A percentile compares a stretch with the other conserved stretches of the same genome.
These are phyloP conservation scores for Rhododendron vialii DNA, from an alignment of 148 eudicot species.

Conservation along the genomic window DNA sequence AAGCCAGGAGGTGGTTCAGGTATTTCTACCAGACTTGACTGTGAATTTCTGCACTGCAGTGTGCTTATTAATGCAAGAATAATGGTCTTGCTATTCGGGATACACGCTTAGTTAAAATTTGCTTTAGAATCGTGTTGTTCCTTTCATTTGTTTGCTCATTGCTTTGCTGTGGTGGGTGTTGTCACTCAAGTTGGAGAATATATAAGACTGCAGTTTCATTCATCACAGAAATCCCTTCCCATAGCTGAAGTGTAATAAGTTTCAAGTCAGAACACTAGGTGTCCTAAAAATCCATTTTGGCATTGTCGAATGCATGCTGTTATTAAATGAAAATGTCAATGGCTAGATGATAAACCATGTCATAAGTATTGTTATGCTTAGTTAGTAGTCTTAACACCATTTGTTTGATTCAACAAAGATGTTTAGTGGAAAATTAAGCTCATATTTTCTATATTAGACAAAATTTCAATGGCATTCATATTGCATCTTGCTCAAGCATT, in stretches of 20 bases:
- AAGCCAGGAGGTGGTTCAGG: conserved; percentile 12
- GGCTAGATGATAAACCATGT: neutral
- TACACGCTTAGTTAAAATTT: neutral
- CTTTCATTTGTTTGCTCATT: neutral
- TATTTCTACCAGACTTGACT: neutral
- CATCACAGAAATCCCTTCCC: neutral
- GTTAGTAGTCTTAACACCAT: neutral
- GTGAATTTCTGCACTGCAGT: neutral
- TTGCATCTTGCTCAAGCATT: neutral
- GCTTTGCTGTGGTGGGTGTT: neutral
- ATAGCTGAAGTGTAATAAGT: neutral
- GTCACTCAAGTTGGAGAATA: neutral
- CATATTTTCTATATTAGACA: neutral
- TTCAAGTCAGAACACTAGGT: neutral
- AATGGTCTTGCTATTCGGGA: neutral
- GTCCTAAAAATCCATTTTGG: neutral
- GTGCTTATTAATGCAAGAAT: neutral
- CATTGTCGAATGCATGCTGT: neutral
- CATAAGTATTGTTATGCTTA: neutral
- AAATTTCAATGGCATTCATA: neutral
- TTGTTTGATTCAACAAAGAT: neutral
- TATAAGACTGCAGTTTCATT: neutral
- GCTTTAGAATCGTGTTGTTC: neutral
- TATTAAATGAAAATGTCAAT: neutral
- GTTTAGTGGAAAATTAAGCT: neutral